Evolutionary conservation across 495 filamentous ascomycete species (phyloP).

Genomic region (Penicillium mononematosum): DNA sequence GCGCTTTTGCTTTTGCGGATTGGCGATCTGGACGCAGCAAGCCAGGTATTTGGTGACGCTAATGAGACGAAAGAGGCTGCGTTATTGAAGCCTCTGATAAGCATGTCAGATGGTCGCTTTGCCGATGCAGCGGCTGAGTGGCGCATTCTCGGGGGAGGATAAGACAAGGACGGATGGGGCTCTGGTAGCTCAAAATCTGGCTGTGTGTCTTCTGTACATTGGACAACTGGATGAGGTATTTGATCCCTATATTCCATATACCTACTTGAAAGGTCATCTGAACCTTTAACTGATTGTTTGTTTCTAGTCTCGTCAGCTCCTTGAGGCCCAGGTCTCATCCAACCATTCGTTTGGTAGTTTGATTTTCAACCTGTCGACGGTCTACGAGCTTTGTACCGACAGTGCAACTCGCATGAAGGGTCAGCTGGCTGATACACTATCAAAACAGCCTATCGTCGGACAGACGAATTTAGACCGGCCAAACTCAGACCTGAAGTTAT

Average conservation of each 20-base stretch:
- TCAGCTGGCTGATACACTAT: slow-evolving; percentile 65
- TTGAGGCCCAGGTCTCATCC: slow-evolving; percentile 62
- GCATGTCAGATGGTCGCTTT: slow-evolving; percentile 78
- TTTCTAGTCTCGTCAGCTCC: slow-evolving; percentile 51
- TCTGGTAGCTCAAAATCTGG: slow-evolving; percentile 74
- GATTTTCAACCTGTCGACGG: slow-evolving; percentile 84
- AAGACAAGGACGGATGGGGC: slow-evolving; percentile 30
- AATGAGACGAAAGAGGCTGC: slow-evolving; percentile 24
- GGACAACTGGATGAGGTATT: slow-evolving; percentile 71
- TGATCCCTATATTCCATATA: slow-evolving; percentile 2
- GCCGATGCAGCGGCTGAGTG: slow-evolving; percentile 59
- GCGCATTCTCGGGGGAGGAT: slow-evolving; percentile 52
- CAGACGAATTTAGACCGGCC: slow-evolving; percentile 65
- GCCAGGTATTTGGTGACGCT: slow-evolving; percentile 36
- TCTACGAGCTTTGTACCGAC: slow-evolving; percentile 91
- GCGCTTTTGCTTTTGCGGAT: slow-evolving; percentile 71
- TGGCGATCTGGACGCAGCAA: slow-evolving; percentile 72
- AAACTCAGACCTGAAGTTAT: slow-evolving; percentile 78
- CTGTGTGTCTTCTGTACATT: slow-evolving; percentile 78
- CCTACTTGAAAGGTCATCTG: neutral
- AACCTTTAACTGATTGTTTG: slow-evolving; percentile 16
- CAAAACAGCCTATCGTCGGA: slow-evolving; percentile 45
- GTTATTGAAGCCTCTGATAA: slow-evolving; percentile 62
- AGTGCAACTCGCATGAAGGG: slow-evolving; percentile 65
- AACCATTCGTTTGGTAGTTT: slow-evolving; percentile 68